Percentiles rank a stretch among this genome's conserved stretches.
Evolutionary conservation across 352 stramenopile genomes (phyloP).

Genomic region (Phytopythium delawarense): DNA sequence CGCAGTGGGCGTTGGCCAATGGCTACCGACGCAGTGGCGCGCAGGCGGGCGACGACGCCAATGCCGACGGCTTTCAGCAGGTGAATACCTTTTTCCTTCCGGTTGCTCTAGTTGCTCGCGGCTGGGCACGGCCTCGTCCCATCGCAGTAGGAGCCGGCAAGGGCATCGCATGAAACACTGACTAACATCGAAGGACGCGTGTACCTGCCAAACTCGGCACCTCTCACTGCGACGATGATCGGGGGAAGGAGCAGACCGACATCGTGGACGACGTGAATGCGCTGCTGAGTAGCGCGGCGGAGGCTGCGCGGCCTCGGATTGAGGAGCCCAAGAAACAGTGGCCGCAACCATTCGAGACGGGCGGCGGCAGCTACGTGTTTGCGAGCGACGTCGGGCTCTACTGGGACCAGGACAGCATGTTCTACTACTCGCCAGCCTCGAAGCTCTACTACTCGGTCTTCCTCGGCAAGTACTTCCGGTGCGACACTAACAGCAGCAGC

Average conservation of each 20-base stretch:
- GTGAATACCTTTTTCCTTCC: conserved; percentile 26
- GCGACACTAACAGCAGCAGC: conserved; percentile 13
- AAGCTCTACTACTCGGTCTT: conserved; percentile 79
- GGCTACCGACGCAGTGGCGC: conserved; percentile 28
- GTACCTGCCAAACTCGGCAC: not conserved
- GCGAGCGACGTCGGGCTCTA: conserved; percentile 64
- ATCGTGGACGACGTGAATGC: conserved; percentile 55
- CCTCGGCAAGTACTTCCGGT: conserved; percentile 60
- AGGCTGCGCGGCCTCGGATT: conserved; percentile 44
- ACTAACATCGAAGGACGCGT: conserved; percentile 5
- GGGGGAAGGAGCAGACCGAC: conserved; percentile 17
- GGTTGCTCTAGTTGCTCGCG: not conserved
- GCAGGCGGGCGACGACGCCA: conserved; percentile 10
- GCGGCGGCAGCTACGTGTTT: conserved; percentile 72
- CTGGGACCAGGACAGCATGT: conserved; percentile 80
- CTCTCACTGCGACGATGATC: not conserved
- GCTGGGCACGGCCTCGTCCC: not conserved
- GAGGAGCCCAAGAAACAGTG: conserved; percentile 77
- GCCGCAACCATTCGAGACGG: conserved; percentile 74
- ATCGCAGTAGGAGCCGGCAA: not conserved
- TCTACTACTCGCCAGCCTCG: conserved; percentile 73
- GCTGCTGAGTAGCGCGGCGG: conserved; percentile 53
- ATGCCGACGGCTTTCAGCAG: conserved; percentile 15
- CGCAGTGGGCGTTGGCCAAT: conserved; percentile 77
- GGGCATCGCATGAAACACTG: not conserved